These are phyloP conservation scores for Aspergillus sp. DNA, from an alignment of 2,329 filamentous ascomycete genomes.

Conservation along the genomic window DNA sequence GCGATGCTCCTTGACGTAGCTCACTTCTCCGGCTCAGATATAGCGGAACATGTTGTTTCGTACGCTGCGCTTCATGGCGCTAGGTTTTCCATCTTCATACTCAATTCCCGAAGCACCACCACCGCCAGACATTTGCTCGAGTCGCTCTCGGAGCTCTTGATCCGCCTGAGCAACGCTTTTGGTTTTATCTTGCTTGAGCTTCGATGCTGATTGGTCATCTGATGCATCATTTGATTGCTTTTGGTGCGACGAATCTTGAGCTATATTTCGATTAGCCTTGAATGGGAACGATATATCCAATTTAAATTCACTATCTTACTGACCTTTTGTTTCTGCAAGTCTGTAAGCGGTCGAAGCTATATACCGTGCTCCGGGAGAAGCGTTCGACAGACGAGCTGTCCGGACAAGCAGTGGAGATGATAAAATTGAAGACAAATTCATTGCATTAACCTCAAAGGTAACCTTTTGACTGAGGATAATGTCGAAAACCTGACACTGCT, in stretches of 20 bases:
- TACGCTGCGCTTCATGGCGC: conserved; percentile 71
- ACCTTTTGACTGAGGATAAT: background rate
- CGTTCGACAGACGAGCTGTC: background rate
- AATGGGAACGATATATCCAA: background rate
- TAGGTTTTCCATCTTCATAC: conserved; percentile 72
- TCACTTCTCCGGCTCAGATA: conserved; percentile 45
- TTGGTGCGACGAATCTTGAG: background rate
- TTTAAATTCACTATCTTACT: background rate
- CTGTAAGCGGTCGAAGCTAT: background rate
- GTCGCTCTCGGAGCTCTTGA: conserved; percentile 64
- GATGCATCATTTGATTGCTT: background rate
- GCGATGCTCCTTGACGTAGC: background rate
- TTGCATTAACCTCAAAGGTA: background rate
- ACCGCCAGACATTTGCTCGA: conserved; percentile 68
- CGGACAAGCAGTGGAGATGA: background rate
- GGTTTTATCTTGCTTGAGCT: conserved; percentile 25
- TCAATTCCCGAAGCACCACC: conserved; percentile 72
- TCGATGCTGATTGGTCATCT: conserved; percentile 5
- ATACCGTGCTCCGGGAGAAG: background rate
- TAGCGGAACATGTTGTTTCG: conserved; percentile 76
- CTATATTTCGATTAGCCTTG: background rate
- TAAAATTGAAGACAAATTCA: background rate
- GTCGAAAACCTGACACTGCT: background rate
- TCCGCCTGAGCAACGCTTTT: conserved; percentile 67
- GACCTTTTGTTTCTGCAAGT: background rate